Base-by-base conservation (phyloP, 768 basidiomycete species). In the Termitomyces sp. region DNA sequence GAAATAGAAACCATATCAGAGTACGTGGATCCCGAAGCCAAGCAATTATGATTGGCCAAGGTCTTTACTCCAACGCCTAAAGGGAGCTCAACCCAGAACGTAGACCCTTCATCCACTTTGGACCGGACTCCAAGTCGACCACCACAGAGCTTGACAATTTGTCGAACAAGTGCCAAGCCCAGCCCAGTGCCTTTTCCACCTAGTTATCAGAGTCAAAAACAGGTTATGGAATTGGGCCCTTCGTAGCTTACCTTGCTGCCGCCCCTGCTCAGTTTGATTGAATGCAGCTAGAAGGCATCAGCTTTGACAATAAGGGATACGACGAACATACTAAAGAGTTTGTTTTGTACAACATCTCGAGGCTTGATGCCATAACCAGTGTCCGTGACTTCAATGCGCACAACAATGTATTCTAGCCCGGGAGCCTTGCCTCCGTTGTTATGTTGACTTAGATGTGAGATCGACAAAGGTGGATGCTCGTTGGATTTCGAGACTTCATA, bases 61-160 rank as follows among this genome's bases (percentile, higher is more conserved):
- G 68, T 78, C 71, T 81, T 82, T 35, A 69, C 70, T n/a, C 88
- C 87, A 26, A 90, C 82, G 5, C 86, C 87, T n/a, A 90, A 71
- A 5, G 87, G 86, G 35, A 91, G 68, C 66, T 91, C 90, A 9
- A 91, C 87, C 93, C 92, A 94, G 72, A 94, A 95, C 37, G 87
- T 91, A 35, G 86, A 90, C 15, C 93, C 93, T 61, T 81, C 74
- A 8, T 80, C 79, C 1, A 80, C 71, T 66, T 84, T 81, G 17
- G 81, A 83, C 57, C 70, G 72, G n/a, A 86, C 78, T n/a, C 85
- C 89, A 28, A 90, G 70, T 48, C 89, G 78, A 19, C 90, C 90
- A 41, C 85, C 84, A 48, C 80, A 84, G 40, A 89, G 70, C 62
- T 84, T 87, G 60, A 92, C 87, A 43, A 92, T 91, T 60, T 87